Conservation (phyloP, 257 asterid genomes). For the Solanum bulbocastanum region DNA sequence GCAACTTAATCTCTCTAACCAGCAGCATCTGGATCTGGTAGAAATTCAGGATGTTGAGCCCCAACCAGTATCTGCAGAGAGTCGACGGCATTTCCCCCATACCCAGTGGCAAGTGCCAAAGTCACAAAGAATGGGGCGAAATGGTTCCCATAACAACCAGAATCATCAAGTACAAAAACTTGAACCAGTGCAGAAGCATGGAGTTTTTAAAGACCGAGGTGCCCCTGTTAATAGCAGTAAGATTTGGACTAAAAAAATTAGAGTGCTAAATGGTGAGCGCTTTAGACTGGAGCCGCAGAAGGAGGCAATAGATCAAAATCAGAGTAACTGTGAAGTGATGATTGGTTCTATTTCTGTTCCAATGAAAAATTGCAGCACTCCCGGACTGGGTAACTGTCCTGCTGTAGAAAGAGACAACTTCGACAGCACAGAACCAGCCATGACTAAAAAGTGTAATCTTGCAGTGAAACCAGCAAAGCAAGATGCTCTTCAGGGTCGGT, state of each 20-base stretch:
- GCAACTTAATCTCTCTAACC: conserved; percentile 22
- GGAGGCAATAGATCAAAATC: conserved; percentile 23
- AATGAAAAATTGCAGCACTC: conserved; percentile 21
- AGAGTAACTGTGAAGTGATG: conserved; percentile 43
- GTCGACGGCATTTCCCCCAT: conserved; percentile 15
- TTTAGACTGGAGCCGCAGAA: conserved; percentile 19
- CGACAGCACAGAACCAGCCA: conserved; percentile 17
- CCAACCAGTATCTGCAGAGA: conserved; percentile 19
- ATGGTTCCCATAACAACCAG: conserved; percentile 33
- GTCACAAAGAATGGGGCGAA: conserved; percentile 37
- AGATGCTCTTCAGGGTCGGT: conserved; percentile 26
- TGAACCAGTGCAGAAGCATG: conserved; percentile 43
- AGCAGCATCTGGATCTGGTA: conserved; percentile 21
- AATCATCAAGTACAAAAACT: conserved; percentile 34
- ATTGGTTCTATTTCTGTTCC: conserved; percentile 75
- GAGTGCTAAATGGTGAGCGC: conserved; percentile 31
- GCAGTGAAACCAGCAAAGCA: conserved; percentile 20
- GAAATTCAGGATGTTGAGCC: conserved; percentile 32
- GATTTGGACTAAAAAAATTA: conserved; percentile 71
- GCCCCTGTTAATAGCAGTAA: conserved; percentile 28
- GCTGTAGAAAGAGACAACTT: conserved; percentile 6
- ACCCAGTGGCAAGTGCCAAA: conserved; percentile 48
- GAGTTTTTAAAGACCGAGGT: conserved; percentile 33
- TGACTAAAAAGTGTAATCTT: conserved; percentile 24
- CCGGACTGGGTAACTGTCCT: conserved; percentile 11